Percentiles rank a stretch among this genome's conserved stretches.
phyloP scores from a whole-genome alignment of 2,329 filamentous ascomycete species.

The Botrytis cinerea region DNA sequence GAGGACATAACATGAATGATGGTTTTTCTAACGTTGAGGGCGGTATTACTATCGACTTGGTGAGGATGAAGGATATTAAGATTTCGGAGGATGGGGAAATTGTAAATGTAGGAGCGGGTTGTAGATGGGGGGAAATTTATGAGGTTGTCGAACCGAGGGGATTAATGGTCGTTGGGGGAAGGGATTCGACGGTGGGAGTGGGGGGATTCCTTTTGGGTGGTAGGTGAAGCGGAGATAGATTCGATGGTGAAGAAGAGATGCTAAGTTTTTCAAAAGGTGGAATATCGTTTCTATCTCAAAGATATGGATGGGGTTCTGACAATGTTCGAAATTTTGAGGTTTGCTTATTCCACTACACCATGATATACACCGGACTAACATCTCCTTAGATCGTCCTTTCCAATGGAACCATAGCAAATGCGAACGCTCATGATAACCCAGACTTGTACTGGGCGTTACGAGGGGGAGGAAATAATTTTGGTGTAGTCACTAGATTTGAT shows the following conservation, averaged over 20 bases:
- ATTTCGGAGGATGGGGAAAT: background rate
- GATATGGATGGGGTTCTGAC: background rate
- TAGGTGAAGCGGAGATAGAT: background rate
- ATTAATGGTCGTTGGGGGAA: background rate
- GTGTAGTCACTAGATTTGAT: background rate
- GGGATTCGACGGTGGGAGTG: background rate
- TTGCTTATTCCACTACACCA: background rate
- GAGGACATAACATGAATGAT: background rate
- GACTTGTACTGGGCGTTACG: background rate
- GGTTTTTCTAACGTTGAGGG: background rate
- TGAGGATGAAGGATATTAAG: background rate
- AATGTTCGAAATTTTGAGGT: background rate
- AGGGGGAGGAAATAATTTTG: background rate
- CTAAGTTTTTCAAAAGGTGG: background rate
- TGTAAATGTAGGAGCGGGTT: background rate
- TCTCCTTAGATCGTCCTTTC: background rate
- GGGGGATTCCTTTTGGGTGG: background rate
- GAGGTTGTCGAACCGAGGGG: background rate
- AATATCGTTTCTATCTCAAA: background rate
- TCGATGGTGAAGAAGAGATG: background rate
- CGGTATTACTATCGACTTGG: background rate
- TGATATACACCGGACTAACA: background rate
- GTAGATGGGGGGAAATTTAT: background rate
- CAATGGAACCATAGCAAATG: background rate
- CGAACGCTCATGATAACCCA: background rate